Percentiles rank a stretch among this genome's conserved stretches.
Conservation (phyloP, 2,329 filamentous ascomycete species). For the Monosporascus ibericus region DNA sequence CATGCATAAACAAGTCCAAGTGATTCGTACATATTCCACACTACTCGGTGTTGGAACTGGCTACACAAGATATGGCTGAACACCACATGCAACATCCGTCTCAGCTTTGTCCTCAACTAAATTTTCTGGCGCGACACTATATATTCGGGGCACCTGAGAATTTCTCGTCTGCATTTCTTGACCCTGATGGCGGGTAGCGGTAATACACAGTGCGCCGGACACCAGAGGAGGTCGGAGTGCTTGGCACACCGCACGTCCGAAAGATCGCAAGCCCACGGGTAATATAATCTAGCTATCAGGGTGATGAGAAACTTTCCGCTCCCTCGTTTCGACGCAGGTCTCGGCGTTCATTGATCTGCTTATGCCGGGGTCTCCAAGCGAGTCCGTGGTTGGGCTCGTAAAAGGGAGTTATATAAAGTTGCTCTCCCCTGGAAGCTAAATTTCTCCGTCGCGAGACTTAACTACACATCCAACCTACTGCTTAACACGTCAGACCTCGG, state of each 20-base stretch:
- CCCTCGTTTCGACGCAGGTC: not conserved
- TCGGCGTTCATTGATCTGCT: not conserved
- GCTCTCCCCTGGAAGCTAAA: not conserved
- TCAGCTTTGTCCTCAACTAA: too few relatives aligned
- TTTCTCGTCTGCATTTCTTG: too few relatives aligned
- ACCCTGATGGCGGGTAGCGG: not conserved
- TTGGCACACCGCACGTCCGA: not conserved
- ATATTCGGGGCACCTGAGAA: too few relatives aligned
- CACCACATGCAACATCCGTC: too few relatives aligned
- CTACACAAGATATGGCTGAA: too few relatives aligned
- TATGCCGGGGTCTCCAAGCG: not conserved
- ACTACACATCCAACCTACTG: not conserved
- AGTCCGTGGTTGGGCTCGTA: not conserved
- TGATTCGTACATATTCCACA: too few relatives aligned
- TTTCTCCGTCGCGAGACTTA: too few relatives aligned
- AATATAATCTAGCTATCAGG: not conserved
- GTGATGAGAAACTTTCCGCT: not conserved
- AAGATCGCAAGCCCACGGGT: not conserved
- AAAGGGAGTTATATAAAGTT: not conserved
- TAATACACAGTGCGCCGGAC: not conserved
- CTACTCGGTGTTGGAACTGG: too few relatives aligned
- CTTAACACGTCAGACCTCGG: not conserved
- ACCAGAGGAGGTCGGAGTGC: not conserved
- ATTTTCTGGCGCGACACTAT: too few relatives aligned
- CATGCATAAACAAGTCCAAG: too few relatives aligned